Base-by-base conservation (phyloP, 768 basidiomycete species). In the Lanmaoa pseudosensibilis region DNA sequence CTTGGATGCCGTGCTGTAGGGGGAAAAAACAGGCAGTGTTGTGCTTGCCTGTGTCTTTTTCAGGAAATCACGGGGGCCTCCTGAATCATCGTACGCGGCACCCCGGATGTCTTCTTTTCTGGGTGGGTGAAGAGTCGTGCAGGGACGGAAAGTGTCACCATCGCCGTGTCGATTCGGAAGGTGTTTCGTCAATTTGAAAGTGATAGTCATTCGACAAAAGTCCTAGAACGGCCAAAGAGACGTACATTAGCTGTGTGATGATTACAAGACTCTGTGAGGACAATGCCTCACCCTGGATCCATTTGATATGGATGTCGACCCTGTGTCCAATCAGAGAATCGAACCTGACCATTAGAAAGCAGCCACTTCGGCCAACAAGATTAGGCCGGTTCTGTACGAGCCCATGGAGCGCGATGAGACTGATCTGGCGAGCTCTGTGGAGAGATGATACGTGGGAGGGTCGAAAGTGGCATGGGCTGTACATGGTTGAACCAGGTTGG, bases 391-490 rank as follows among this genome's bases (percentile, higher is more conserved):
- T 50, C 19, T 46, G 34, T 50, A 34, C 19, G 18, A 30, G 49
- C 19, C 36, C 19, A 15, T 8, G 32, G 41, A 34, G 37, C 44
- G 36, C 48, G 21, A 23, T 18, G 46, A 27, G 41, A 50, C 58
- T 8, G 41, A 54, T 61, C 45, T 39, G 50, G 63, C 43, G 25
- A 52, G 44, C 50, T 54, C 38, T 48, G 46, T 8, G 18, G 7
- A 13, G 33, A 16, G 19, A 27, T 38, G 27, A 11, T 27, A 41
- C 13, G 34, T 27, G 47, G 53, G 25, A 37, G 39, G 37, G 37
- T 50, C 50, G 19, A 46, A 66, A 60, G 56, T 49, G 57, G 59
- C 33, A 57, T 48, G n/a, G 25, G 55, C 66, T 54, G 63, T 62
- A 46, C n/a, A n/a, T n/a, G n/a, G 52, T 49, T 18, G 34, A 12